Conservation (phyloP, 371 early-diverging fungal species). For the Mucor indicus region DNA sequence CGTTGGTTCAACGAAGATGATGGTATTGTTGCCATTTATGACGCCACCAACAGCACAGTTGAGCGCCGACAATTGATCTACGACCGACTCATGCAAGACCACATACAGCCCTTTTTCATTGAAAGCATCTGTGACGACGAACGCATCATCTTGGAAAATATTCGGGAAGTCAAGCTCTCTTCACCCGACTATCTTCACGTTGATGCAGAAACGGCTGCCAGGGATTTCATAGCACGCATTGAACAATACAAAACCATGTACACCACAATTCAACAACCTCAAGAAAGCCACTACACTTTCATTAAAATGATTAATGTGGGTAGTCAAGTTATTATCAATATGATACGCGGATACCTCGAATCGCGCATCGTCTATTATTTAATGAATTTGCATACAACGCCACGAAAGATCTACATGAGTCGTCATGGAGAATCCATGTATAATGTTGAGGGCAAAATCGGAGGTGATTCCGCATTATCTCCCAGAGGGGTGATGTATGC, state of each 20-base stretch:
- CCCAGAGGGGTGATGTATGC: constrained; percentile 86
- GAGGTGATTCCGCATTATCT: constrained; percentile 91
- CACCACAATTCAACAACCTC: constrained; percentile 79
- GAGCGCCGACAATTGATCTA: constrained; percentile 73
- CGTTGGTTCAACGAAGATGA: constrained; percentile 80
- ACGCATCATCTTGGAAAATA: constrained; percentile 80
- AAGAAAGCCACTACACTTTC: constrained; percentile 75
- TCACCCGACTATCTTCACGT: constrained; percentile 89
- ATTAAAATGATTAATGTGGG: constrained; percentile 94
- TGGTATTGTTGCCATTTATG: constrained; percentile 89
- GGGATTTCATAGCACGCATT: constrained; percentile 88
- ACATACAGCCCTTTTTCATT: constrained; percentile 90
- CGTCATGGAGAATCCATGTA: constrained; percentile 91
- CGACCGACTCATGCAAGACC: constrained; percentile 58
- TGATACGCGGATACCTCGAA: constrained; percentile 89
- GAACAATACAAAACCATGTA: constrained; percentile 86
- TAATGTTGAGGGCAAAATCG: constrained; percentile 87
- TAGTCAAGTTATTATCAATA: constrained; percentile 80
- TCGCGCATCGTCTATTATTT: constrained; percentile 93
- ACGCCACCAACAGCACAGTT: constrained; percentile 94
- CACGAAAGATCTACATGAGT: constrained; percentile 88
- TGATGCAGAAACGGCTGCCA: constrained; percentile 74
- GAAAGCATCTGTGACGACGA: constrained; percentile 93
- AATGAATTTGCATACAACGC: constrained; percentile 96
- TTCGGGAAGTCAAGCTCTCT: constrained; percentile 87